phyloP scores from a whole-genome alignment of 2,329 filamentous ascomycete genomes.

The Sodiomyces alkalinus region DNA sequence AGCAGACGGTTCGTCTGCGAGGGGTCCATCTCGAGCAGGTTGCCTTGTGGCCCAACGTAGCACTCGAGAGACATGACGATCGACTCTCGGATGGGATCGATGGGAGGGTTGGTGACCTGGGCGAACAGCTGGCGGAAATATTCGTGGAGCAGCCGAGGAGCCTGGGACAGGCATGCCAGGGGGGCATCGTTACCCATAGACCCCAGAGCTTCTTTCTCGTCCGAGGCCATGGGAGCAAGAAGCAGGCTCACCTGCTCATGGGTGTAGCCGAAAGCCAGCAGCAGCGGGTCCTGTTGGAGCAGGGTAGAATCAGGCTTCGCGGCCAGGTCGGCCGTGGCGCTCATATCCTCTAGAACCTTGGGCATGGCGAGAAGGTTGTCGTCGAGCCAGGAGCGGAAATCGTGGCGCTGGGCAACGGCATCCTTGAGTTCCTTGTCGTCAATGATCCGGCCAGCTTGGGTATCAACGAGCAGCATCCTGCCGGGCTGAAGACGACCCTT shows the following conservation, averaged over 20 bases:
- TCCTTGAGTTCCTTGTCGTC: constrained; percentile 86
- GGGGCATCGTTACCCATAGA: constrained; percentile 98
- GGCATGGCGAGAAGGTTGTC: constrained; percentile 73
- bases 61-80: constrained; percentile 97
- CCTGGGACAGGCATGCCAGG: constrained; percentile 77
- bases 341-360: constrained; percentile 49
- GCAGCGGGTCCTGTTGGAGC: constrained; percentile 69
- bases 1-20: constrained; percentile 77
- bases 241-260: constrained; percentile 89
- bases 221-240: constrained; percentile 87
- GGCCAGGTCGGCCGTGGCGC: constrained; percentile 44
- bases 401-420: constrained; percentile 70
- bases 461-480: constrained; percentile 93
- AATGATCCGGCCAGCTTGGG: constrained; percentile 75
- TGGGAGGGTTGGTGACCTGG: constrained; percentile 94
- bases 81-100: constrained; percentile 91
- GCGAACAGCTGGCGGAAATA: constrained; percentile 98
- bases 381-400: constrained; percentile 82
- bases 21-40: constrained; percentile 83
- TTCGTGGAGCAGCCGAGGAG: constrained; percentile 79
- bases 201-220: constrained; percentile 91
- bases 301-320: constrained; percentile 51
- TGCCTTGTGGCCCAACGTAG: constrained; percentile 91
- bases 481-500: constrained; percentile 90
- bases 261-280: constrained; percentile 85